Percentiles rank a stretch among this genome's conserved stretches.
Conservation (phyloP, 139 green algal species). For the Coccomyxa sp. region DNA sequence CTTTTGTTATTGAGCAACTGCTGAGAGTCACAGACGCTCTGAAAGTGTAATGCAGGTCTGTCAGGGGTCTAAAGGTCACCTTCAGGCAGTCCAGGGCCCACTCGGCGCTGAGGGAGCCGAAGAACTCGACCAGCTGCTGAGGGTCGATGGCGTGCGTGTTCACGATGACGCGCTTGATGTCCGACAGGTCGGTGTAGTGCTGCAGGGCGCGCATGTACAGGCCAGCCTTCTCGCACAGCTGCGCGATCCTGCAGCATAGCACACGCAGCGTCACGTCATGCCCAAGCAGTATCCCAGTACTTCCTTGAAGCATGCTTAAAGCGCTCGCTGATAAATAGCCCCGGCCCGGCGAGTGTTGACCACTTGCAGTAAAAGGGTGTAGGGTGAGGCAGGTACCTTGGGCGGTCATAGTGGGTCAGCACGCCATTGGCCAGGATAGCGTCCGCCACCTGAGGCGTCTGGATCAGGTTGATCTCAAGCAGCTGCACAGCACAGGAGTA, state of each 20-base stretch:
- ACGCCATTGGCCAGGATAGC: constrained; percentile 93
- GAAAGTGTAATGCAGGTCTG: no score
- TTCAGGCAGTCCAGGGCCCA: constrained; percentile 95
- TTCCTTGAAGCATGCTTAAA: no score
- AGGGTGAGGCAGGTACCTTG: no score
- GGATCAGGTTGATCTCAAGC: constrained; percentile 99
- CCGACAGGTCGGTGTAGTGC: constrained; percentile 97
- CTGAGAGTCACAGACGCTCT: no score
- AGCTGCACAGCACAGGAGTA: constrained; percentile 50
- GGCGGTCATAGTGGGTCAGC: constrained; percentile 96
- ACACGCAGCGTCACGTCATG: no score
- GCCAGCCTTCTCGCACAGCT: constrained; percentile 98
- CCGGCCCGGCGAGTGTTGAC: no score
- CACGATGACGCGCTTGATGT: constrained; percentile 95
- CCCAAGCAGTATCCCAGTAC: no score
- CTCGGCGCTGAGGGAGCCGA: constrained; percentile 91
- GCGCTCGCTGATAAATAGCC: no score
- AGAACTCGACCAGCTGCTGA: constrained; percentile 89
- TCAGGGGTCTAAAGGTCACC: constrained; percentile 2
- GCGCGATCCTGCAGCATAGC: no score
- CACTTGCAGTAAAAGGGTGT: no score
- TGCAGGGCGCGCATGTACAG: constrained; percentile 98
- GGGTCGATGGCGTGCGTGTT: constrained; percentile 98
- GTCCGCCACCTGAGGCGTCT: constrained; percentile 79
- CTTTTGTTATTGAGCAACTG: no score